phyloP scores from a whole-genome alignment of 129 eudicot species.

The Ambrosia artemisiifolia region DNA sequence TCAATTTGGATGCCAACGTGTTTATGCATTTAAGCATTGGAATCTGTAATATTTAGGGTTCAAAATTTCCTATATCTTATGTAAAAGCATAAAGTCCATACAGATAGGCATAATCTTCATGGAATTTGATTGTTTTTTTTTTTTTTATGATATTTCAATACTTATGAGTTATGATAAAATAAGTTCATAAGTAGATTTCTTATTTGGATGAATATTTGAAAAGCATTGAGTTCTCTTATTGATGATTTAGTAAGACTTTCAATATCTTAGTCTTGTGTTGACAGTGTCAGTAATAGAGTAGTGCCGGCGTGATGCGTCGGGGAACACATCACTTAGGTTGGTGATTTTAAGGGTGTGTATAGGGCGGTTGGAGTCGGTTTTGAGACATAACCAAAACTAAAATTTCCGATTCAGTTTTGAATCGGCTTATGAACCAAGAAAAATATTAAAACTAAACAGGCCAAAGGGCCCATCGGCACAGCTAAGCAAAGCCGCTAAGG shows the following conservation, averaged over 20 bases:
- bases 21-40: neutral
- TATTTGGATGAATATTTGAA: neutral
- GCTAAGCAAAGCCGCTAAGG: too few species aligned
- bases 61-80: neutral
- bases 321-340: too few species aligned
- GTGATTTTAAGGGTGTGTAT: too few species aligned
- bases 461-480: too few species aligned
- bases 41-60: neutral
- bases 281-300: neutral
- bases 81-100: neutral
- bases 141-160: too few species aligned
- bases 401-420: too few species aligned
- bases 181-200: neutral
- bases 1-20: slow-evolving; percentile 9
- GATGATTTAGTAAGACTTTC: neutral
- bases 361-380: too few species aligned
- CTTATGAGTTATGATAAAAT: neutral
- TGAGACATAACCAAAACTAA: too few species aligned
- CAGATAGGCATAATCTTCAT: neutral
- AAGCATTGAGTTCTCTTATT: neutral
- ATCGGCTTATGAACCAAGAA: too few species aligned
- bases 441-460: too few species aligned
- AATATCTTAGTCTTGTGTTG: neutral
- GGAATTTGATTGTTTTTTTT: neutral
- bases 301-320: too few species aligned